Conservation (phyloP, 352 stramenopile genomes). For the Blastocystis hominis region DNA sequence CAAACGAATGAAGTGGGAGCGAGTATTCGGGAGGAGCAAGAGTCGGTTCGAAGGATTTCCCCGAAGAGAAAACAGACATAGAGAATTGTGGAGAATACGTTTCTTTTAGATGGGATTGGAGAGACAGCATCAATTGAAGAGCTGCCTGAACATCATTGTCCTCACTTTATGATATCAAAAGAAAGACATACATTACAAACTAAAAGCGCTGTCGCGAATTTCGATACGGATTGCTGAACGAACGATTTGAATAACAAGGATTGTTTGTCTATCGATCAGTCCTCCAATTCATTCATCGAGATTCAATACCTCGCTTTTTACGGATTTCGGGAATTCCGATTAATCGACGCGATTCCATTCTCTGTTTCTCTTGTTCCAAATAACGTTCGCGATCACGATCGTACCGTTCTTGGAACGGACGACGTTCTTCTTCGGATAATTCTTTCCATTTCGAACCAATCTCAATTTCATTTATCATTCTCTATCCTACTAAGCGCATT, state of each 20-base stretch:
- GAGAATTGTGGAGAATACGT: background rate
- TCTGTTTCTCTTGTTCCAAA: background rate
- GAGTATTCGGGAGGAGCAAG: background rate
- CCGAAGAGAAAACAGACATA: background rate
- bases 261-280: constrained; percentile 5
- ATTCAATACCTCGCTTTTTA: background rate
- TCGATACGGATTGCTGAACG: background rate
- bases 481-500: background rate
- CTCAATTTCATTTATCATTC: background rate
- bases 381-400: constrained; percentile 21
- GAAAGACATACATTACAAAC: background rate
- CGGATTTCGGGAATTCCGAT: background rate
- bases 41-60: background rate
- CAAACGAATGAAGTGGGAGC: background rate
- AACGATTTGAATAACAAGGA: background rate
- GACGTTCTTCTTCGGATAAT: background rate
- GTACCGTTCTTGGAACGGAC: background rate
- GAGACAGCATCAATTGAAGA: background rate
- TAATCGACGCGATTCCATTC: background rate
- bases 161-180: background rate
- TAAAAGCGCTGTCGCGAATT: background rate
- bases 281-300: too few species aligned
- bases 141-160: background rate
- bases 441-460: constrained; percentile 11
- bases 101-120: background rate